Percentiles rank a stretch among this genome's conserved stretches.
Evolutionary conservation across 768 basidiomycete genomes (phyloP).

Genomic region (Naganishia vaughanmartiniae): DNA sequence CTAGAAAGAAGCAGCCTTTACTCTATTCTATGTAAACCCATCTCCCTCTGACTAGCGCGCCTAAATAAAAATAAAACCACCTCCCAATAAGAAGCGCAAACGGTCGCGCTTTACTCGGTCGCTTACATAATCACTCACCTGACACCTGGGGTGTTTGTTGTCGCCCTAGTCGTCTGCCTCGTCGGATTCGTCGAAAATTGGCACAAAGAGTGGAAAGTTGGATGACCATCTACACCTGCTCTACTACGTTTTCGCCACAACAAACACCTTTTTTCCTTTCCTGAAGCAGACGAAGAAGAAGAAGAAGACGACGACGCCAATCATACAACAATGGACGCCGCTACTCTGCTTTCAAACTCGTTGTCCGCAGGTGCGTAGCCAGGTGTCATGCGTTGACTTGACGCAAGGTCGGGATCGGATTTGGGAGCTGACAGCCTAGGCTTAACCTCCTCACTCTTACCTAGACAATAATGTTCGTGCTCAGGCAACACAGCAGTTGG

Average conservation of each 20-base stretch:
- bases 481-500: constrained; percentile 84
- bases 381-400: neutral
- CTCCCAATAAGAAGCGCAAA: neutral
- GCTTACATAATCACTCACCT: no score
- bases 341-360: constrained; percentile 84
- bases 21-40: neutral
- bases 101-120: no score
- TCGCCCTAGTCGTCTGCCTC: no score
- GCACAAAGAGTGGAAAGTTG: neutral
- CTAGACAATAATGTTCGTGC: constrained; percentile 85
- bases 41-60: neutral
- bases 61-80: constrained; percentile 5
- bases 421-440: neutral
- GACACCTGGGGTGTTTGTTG: neutral
- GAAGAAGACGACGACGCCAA: neutral
- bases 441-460: neutral
- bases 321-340: constrained; percentile 70
- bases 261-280: no score
- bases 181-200: constrained; percentile 6
- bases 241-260: no score
- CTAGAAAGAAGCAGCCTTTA: neutral
- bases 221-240: constrained; percentile 5
- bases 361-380: constrained; percentile 69
- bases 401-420: no score
- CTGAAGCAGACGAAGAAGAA: no score